These are phyloP conservation scores for Tetrapisispora pingtungensis DNA, from an alignment of 805 yeast genomes.

Conservation along the genomic window DNA sequence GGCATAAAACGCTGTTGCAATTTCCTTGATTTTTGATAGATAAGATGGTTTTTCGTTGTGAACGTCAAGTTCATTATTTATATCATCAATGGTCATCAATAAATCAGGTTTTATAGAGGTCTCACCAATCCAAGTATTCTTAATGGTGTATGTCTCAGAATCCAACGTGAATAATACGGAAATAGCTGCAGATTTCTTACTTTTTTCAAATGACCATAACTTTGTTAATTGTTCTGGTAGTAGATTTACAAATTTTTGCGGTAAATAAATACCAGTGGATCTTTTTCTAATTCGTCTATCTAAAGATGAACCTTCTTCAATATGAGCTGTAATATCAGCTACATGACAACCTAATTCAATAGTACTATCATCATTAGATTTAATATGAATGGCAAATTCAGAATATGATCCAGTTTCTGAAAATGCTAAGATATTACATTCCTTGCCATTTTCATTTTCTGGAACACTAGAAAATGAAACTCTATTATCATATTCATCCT, in stretches of 20 bases:
- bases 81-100: slow-evolving; percentile 11
- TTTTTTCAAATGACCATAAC: slow-evolving; percentile 49
- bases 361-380: slow-evolving; percentile 40
- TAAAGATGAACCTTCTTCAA: slow-evolving; percentile 62
- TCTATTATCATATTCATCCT: slow-evolving; percentile 14
- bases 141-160: slow-evolving; percentile 57
- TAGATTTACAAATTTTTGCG: slow-evolving; percentile 59
- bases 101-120: slow-evolving; percentile 54
- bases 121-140: slow-evolving; percentile 69
- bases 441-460: slow-evolving; percentile 15
- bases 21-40: slow-evolving; percentile 11
- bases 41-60: slow-evolving; percentile 6
- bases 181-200: slow-evolving; percentile 52
- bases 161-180: slow-evolving; percentile 77
- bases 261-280: slow-evolving; percentile 79
- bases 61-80: slow-evolving; percentile 9
- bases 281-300: slow-evolving; percentile 88
- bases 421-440: slow-evolving; percentile 28
- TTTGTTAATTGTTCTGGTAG: slow-evolving; percentile 59
- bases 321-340: slow-evolving; percentile 63
- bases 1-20: slow-evolving; percentile 20
- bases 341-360: slow-evolving; percentile 82
- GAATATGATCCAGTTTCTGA: slow-evolving; percentile 30
- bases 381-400: slow-evolving; percentile 80
- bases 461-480: slow-evolving; percentile 13